phyloP scores from a whole-genome alignment of 148 eudicot species.

The Silene latifolia region DNA sequence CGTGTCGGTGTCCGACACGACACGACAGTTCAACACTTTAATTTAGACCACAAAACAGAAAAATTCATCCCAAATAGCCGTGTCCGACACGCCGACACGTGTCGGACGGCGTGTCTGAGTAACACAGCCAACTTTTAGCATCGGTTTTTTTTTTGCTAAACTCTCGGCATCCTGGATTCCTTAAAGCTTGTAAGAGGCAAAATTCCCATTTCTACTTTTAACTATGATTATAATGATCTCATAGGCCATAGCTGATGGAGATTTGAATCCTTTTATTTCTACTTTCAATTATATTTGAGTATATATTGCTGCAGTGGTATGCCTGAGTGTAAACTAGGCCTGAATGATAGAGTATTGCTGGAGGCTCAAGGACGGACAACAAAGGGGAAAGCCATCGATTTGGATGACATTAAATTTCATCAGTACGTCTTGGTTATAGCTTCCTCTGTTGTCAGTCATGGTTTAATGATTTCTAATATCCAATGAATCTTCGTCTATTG shows the following conservation, averaged over 20 bases:
- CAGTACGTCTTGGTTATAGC: constrained; percentile 49
- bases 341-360: constrained; percentile 85
- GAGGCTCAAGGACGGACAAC: constrained; percentile 93
- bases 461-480: not conserved
- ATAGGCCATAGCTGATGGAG: not conserved
- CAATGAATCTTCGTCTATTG: not conserved
- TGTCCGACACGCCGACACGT: too few species aligned
- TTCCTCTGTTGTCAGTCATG: constrained; percentile 10
- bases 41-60: too few species aligned
- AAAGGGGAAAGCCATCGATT: constrained; percentile 95
- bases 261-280: not conserved
- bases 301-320: constrained; percentile 73
- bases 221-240: not conserved
- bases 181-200: not conserved
- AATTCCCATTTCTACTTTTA: not conserved
- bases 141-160: not conserved
- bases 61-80: too few species aligned
- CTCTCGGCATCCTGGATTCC: not conserved
- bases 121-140: not conserved
- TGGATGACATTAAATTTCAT: constrained; percentile 97
- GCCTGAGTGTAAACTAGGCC: constrained; percentile 99
- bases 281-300: not conserved
- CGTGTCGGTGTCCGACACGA: too few species aligned
- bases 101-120: too few species aligned
- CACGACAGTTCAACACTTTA: too few species aligned